These are phyloP conservation scores for Penicillium janthinellum DNA, from an alignment of 2,329 filamentous ascomycete genomes.

Conservation along the genomic window DNA sequence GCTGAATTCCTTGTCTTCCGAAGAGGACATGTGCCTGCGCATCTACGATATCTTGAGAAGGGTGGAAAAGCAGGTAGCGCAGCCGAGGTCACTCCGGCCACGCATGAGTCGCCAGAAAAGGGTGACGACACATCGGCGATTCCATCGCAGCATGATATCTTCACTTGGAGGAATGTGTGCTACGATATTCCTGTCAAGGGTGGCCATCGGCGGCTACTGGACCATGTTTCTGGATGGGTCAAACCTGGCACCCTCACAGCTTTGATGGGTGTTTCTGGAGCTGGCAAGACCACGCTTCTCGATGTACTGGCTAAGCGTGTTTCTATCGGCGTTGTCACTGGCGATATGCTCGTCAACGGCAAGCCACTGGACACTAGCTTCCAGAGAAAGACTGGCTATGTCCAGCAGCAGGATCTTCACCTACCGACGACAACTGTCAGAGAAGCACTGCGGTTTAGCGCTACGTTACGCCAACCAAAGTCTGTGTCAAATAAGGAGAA, in stretches of 20 bases:
- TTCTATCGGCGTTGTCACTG: constrained; percentile 64
- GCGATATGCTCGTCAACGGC: constrained; percentile 68
- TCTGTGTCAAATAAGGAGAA: constrained; percentile 72
- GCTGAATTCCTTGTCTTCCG: constrained; percentile 72
- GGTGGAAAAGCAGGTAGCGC: constrained; percentile 21
- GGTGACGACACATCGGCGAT: constrained; percentile 26
- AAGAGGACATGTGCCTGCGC: constrained; percentile 54
- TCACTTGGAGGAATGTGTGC: constrained; percentile 57
- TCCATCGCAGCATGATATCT: constrained; percentile 43
- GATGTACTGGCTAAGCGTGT: constrained; percentile 61
- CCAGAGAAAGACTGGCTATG: constrained; percentile 67
- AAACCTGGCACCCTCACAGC: constrained; percentile 59
- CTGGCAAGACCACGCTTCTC: constrained; percentile 64
- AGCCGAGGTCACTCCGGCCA: constrained; percentile 17
- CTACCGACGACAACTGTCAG: constrained; percentile 80
- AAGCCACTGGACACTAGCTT: constrained; percentile 59
- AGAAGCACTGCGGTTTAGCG: constrained; percentile 82
- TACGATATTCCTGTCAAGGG: constrained; percentile 58
- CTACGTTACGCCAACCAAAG: constrained; percentile 77
- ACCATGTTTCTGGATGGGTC: constrained; percentile 58
- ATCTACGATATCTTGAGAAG: constrained; percentile 31
- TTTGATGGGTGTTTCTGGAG: constrained; percentile 64
- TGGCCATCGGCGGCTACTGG: constrained; percentile 54
- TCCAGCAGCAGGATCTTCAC: constrained; percentile 75
- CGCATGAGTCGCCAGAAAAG: constrained; percentile 15